Evolutionary conservation across 1,139 yeast genomes (phyloP).

Genomic region (Kurtzmaniella quercitrusa): DNA sequence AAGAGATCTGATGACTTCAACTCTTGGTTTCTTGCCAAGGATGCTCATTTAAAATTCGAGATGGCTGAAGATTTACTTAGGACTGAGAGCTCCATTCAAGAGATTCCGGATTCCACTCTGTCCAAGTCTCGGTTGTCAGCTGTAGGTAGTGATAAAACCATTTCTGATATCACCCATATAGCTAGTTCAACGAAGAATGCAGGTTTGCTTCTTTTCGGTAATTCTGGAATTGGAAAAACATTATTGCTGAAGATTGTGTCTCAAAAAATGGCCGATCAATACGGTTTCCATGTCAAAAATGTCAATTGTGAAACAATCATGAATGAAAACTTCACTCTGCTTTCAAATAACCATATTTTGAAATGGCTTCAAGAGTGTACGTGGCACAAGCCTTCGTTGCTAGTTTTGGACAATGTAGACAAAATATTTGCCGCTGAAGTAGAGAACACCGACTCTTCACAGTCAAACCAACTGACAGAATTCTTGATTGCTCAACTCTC

Average conservation of each 20-base stretch:
- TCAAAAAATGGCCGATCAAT: conserved; percentile 24
- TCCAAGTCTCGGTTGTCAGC: conserved; percentile 18
- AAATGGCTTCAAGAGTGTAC: conserved; percentile 57
- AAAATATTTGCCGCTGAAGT: conserved; percentile 66
- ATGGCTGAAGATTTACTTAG: conserved; percentile 53
- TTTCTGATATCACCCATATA: conserved; percentile 39
- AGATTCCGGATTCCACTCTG: not conserved
- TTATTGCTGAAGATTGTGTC: conserved; percentile 44
- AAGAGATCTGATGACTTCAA: conserved; percentile 39
- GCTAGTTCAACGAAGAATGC: conserved; percentile 43
- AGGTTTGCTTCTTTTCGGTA: conserved; percentile 64
- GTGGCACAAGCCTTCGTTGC: conserved; percentile 77
- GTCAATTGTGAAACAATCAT: conserved; percentile 50
- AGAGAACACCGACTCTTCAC: conserved; percentile 63
- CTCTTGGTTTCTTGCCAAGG: conserved; percentile 32
- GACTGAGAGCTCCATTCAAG: conserved; percentile 43
- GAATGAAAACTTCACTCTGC: conserved; percentile 51
- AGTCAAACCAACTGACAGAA: conserved; percentile 57
- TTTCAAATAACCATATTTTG: conserved; percentile 40
- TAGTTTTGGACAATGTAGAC: conserved; percentile 81
- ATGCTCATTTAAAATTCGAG: conserved; percentile 26
- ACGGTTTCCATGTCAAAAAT: conserved; percentile 40
- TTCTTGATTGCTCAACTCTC: conserved; percentile 34
- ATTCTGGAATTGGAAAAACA: conserved; percentile 80
- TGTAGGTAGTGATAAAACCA: conserved; percentile 54